A percentile compares a stretch with the other conserved stretches of the same genome.
Conservation (phyloP, 1,284 basidiomycete species). For the Moesziomyces aphidis region DNA sequence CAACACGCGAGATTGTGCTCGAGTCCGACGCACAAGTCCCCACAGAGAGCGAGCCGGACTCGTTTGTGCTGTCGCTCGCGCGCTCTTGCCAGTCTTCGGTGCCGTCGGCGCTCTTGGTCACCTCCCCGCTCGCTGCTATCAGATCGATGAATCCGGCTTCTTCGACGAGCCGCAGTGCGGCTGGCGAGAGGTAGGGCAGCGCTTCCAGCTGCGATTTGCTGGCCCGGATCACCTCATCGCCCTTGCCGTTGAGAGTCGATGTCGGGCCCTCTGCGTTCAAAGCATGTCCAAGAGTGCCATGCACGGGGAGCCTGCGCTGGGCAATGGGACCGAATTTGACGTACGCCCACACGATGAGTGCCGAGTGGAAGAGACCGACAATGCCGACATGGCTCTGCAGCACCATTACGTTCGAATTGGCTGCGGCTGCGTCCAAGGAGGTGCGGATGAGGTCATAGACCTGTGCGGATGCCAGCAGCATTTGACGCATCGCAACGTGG, state of each 20-base stretch:
- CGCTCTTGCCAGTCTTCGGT: constrained; percentile 6
- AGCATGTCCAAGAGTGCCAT: too few species aligned
- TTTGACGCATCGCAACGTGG: constrained; percentile 10
- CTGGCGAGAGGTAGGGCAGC: constrained; percentile 9
- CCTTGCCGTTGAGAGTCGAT: neutral
- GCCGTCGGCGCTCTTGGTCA: neutral
- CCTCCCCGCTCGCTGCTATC: neutral
- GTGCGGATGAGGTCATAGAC: constrained; percentile 10
- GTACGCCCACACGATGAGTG: constrained; percentile 21
- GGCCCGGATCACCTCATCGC: neutral
- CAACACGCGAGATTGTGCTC: constrained; percentile 1
- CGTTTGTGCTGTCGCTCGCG: constrained; percentile 5
- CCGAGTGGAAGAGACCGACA: constrained; percentile 19
- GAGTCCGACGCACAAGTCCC: constrained; percentile 1
- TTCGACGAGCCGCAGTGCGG: constrained; percentile 2
- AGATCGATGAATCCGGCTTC: constrained; percentile 6
- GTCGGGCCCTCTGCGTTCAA: neutral
- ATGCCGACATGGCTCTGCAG: constrained; percentile 17
- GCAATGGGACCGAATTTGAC: constrained; percentile 6
- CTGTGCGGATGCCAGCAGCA: constrained; percentile 15
- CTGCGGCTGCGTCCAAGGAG: constrained; percentile 2
- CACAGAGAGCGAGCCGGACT: neutral
- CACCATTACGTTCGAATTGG: constrained; percentile 4
- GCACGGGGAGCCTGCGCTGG: neutral
- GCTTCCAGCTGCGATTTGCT: constrained; percentile 3